Evolutionary conservation across 805 yeast species (phyloP).

Genomic region (Lachancea sp.): DNA sequence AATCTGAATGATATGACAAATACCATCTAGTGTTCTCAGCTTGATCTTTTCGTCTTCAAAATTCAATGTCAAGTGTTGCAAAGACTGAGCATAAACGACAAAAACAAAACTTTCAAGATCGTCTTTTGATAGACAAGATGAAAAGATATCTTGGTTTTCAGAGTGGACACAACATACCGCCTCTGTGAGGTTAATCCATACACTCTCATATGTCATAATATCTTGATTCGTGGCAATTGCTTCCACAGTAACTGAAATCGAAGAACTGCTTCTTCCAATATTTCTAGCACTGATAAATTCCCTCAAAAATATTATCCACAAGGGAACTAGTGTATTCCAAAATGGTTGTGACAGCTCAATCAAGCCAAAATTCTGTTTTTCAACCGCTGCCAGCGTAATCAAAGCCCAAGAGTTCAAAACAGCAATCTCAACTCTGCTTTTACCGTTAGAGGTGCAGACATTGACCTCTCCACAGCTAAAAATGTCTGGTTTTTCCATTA

Average conservation of each 20-base stretch:
- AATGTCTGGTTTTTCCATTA: constrained; percentile 20
- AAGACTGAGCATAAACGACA: constrained; percentile 75
- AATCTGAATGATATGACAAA: constrained; percentile 51
- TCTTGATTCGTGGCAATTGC: neutral
- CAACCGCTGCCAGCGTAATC: constrained; percentile 35
- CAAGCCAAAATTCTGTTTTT: constrained; percentile 36
- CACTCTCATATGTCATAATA: constrained; percentile 18
- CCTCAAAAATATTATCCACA: constrained; percentile 72
- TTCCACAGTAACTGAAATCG: neutral
- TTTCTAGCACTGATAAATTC: constrained; percentile 39
- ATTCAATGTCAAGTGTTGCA: constrained; percentile 57
- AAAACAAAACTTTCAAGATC: constrained; percentile 65
- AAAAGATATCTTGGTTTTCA: constrained; percentile 40
- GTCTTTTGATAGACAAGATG: constrained; percentile 41
- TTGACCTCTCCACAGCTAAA: constrained; percentile 53
- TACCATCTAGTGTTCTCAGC: constrained; percentile 40
- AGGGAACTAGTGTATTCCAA: constrained; percentile 53
- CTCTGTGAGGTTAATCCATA: constrained; percentile 75
- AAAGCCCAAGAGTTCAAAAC: constrained; percentile 72
- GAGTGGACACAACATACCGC: constrained; percentile 65
- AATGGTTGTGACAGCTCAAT: constrained; percentile 48
- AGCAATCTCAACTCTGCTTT: constrained; percentile 50
- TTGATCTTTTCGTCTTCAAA: constrained; percentile 24
- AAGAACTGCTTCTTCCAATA: neutral
- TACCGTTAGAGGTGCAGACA: constrained; percentile 39